Conservation (phyloP, 176 grass and related monocot genomes). For the Hordeum marinum region DNA sequence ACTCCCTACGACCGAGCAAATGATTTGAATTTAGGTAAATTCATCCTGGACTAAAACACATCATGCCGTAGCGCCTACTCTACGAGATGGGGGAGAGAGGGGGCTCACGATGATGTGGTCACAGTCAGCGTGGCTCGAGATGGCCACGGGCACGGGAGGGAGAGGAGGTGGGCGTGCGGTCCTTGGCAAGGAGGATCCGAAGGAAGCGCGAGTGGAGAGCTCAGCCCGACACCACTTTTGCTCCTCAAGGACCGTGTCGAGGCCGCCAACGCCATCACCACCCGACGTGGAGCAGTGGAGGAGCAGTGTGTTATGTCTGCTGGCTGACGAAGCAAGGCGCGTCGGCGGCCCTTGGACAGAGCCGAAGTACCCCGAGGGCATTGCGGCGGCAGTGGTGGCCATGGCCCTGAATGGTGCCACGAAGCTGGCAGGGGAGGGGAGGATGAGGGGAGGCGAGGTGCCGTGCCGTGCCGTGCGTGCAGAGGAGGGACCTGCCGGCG, state of each 20-base stretch:
- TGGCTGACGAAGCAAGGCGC: not conserved
- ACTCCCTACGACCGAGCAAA: constrained; percentile 38
- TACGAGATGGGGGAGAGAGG: too few relatives aligned
- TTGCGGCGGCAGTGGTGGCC: not conserved
- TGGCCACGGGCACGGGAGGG: too few relatives aligned
- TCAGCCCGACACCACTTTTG: constrained; percentile 48
- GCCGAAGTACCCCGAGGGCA: not conserved
- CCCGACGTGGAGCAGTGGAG: constrained; percentile 51
- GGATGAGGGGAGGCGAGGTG: not conserved
- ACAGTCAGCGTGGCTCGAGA: too few relatives aligned
- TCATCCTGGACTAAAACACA: too few relatives aligned
- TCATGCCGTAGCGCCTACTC: too few relatives aligned
- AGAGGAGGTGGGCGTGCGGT: too few relatives aligned
- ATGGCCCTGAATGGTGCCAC: not conserved
- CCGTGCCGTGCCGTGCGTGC: too few relatives aligned
- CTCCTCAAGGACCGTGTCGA: constrained; percentile 43
- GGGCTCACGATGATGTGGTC: too few relatives aligned
- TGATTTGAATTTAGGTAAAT: not conserved
- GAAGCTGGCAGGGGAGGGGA: too few relatives aligned
- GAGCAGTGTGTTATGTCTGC: not conserved
- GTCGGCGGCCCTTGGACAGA: constrained; percentile 4
- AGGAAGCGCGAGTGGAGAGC: constrained; percentile 68
- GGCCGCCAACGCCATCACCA: constrained; percentile 13
- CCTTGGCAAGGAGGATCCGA: too few relatives aligned
- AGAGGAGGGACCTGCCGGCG: too few relatives aligned